Percentiles rank a stretch among this genome's conserved stretches.
Conservation (phyloP, 2,329 filamentous ascomycete genomes). For the Pyricularia sp. region DNA sequence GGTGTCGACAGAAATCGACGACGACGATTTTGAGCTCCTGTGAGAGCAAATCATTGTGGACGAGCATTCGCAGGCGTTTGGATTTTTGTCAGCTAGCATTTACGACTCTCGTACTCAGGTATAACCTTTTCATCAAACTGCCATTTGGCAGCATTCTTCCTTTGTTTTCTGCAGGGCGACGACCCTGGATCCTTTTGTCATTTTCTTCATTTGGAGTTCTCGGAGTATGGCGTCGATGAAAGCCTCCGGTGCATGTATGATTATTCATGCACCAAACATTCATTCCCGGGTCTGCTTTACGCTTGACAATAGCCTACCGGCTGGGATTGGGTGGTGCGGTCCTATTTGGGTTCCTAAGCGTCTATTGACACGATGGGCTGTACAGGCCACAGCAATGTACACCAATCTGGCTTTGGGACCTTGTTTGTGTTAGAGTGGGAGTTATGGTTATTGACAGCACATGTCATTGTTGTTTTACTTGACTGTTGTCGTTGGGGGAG, state of each 20-base stretch:
- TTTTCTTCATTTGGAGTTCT: neutral
- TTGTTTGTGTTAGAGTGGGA: neutral
- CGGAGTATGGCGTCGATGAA: neutral
- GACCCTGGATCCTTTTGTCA: neutral
- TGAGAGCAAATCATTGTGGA: neutral
- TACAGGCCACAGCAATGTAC: neutral
- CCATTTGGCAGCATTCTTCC: neutral
- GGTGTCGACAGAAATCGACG: conserved; percentile 4
- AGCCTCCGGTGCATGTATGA: neutral
- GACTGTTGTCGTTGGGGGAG: neutral
- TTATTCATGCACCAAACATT: neutral
- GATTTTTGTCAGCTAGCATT: neutral
- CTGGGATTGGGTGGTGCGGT: neutral
- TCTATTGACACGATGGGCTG: neutral
- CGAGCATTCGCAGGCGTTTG: neutral
- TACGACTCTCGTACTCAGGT: neutral
- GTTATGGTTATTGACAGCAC: neutral
- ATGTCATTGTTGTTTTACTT: neutral
- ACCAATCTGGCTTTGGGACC: neutral
- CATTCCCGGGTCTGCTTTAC: neutral
- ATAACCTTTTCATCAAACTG: neutral
- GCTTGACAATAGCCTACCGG: neutral
- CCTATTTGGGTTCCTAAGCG: neutral
- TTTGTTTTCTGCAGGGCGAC: neutral
- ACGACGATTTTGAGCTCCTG: conserved; percentile 13